phyloP scores from a whole-genome alignment of 345 rosid species.

The Bruguiera sexangula region DNA sequence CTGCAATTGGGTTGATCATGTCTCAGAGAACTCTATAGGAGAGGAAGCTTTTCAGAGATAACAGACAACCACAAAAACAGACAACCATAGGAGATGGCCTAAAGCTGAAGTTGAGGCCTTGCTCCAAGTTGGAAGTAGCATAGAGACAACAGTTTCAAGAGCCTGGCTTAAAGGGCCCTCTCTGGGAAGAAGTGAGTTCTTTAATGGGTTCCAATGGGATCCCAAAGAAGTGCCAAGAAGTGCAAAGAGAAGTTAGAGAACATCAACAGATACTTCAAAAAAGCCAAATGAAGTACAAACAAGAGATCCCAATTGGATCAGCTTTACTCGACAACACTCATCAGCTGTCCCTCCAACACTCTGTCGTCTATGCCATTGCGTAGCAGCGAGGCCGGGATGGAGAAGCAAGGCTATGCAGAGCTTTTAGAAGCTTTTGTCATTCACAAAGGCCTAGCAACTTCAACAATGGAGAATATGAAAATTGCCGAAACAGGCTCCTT shows the following conservation, averaged over 20 bases:
- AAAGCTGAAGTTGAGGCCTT: constrained; percentile 44
- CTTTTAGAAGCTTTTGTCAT: constrained; percentile 22
- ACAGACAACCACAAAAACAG: constrained; percentile 7
- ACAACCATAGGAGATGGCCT: constrained; percentile 31
- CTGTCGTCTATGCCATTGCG: background rate
- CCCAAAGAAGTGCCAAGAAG: constrained; percentile 43
- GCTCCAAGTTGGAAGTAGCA: constrained; percentile 30
- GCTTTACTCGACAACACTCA: constrained; percentile 29
- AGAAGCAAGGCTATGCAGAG: constrained; percentile 30
- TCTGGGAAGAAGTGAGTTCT: constrained; percentile 45
- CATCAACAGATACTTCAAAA: constrained; percentile 45
- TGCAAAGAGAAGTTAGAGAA: constrained; percentile 55
- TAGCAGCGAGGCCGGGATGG: constrained; percentile 5
- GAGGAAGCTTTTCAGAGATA: constrained; percentile 27
- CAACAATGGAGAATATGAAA: background rate
- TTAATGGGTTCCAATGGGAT: constrained; percentile 39
- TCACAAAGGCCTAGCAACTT: background rate
- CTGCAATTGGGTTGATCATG: constrained; percentile 24
- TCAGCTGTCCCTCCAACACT: background rate
- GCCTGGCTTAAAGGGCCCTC: constrained; percentile 37
- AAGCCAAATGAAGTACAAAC: constrained; percentile 30
- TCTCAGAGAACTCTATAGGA: constrained; percentile 29
- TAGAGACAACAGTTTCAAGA: constrained; percentile 36
- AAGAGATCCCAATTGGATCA: constrained; percentile 37
- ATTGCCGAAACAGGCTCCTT: constrained; percentile 17